Base-by-base conservation (phyloP, 192 early-diverging fungal species). In the Umbelopsis vinacea region DNA sequence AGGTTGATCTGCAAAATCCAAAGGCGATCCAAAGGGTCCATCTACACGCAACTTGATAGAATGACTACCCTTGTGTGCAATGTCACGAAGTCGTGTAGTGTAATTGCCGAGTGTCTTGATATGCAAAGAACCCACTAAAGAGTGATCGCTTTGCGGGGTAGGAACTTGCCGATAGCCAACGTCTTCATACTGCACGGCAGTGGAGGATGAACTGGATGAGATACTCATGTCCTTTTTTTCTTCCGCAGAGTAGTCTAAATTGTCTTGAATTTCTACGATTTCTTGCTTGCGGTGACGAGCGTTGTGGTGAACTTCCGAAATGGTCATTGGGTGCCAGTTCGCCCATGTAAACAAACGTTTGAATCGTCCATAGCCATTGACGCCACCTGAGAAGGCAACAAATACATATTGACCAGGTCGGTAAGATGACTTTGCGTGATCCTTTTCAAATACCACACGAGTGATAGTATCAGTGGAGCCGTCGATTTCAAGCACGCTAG, bases 361-460 rank as follows among this genome's bases (percentile, higher is more conserved):
- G 50, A 52, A 29, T 21, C 47, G 21, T 22, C 69, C 69, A 35
- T 53, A 40, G 6, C 68, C 73, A 48, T 68, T 66, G 43, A 67
- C 50, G 40, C 48, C 50, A 40, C 52, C 66, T 7, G 66, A 68
- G 52, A 84, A 69, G 3, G 75, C 70, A n/a, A 84, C 48, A 67
- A 84, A 84, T 3, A 75, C 74, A 53, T 84, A 84, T 76, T 84
- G 82, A 35, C 82, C 79, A 21, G 82, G 69, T 37, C 74, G 68
- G 52, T 74, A 84, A 63, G 14, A 19, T 0, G 57, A 29, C 37
- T 26, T 63, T 35, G 57, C 57, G 2, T 63, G 26, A 11, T 60
- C 46, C 19, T 68, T 67, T 52, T 73, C 54, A 38, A 78, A 78
- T 10, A 67, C 54, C n/a, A 78, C 46, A 2, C 46, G 29, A 19